These are phyloP conservation scores for Avena eriantha DNA, from an alignment of 176 grass and related monocot genomes.

Conservation along the genomic window DNA sequence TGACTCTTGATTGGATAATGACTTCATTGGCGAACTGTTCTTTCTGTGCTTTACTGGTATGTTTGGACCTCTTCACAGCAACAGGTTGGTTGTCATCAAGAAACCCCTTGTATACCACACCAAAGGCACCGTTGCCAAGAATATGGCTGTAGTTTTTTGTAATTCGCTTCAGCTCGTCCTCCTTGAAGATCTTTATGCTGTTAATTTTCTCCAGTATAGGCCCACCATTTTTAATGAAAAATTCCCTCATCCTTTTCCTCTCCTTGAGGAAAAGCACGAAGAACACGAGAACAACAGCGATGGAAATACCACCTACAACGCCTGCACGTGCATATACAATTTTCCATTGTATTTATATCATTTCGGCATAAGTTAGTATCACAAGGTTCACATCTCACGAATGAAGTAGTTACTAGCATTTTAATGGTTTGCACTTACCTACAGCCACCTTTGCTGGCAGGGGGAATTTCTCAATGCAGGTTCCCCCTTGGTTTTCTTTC, in stretches of 20 bases:
- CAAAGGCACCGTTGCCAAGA: slow-evolving; percentile 28
- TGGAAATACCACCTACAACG: slow-evolving; percentile 7
- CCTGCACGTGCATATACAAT: slow-evolving; percentile 14
- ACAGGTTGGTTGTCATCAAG: slow-evolving; percentile 35
- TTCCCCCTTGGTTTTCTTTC: not conserved
- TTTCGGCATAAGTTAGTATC: not conserved
- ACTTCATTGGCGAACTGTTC: slow-evolving; percentile 56
- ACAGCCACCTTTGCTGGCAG: not conserved
- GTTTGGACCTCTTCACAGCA: slow-evolving; percentile 48
- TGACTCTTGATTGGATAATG: slow-evolving; percentile 42
- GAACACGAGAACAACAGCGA: not conserved
- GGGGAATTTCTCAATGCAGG: not conserved
- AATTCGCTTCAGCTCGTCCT: slow-evolving; percentile 6
- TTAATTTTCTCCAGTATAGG: slow-evolving; percentile 11
- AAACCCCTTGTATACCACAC: slow-evolving; percentile 44
- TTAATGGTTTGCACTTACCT: not conserved
- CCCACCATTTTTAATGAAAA: slow-evolving; percentile 7
- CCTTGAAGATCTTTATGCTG: slow-evolving; percentile 21
- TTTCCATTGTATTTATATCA: not conserved
- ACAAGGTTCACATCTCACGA: too few species aligned
- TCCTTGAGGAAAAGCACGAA: not conserved
- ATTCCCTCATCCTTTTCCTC: slow-evolving; percentile 19
- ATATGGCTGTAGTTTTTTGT: not conserved
- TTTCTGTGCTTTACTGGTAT: not conserved
- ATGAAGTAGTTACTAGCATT: too few species aligned